Base-by-base conservation (phyloP, 2,329 filamentous ascomycete species). In the Annulohypoxylon truncatum region DNA sequence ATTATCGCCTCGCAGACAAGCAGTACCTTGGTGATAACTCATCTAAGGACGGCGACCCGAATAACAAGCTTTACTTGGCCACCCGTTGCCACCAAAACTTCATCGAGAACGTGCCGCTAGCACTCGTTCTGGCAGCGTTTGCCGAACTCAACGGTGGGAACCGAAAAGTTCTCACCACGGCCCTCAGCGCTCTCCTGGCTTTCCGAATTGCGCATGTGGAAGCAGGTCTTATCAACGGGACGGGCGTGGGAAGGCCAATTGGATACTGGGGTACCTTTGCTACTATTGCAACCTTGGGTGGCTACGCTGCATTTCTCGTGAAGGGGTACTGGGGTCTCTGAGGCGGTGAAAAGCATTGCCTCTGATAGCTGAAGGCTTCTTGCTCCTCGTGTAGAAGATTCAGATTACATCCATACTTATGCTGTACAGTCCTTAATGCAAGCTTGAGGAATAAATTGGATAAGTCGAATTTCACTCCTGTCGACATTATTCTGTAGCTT, bases 111-210 rank as follows among this genome's bases (percentile, higher is more conserved):
- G 76, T 77, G 29, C 76, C 75, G 8, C 63, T 77, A 2, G 76
- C 70, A n/a, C 65, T 78, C 33, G 58, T 66, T 13, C 66, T 78
- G 18, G 75, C 76, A 22, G 74, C 73, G 15, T 61, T 74, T 15
- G 76, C 71, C 38, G 76, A 77, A 69, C 69, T 78, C 31, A 78
- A 78, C 59, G 76, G 76, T 44, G 76, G 69, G 12, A 72, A 71
- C 66, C 73, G 71, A 38, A 71, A 63, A 48, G 48, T 55, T 12
- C 63, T 77, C 13, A 70, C 72, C 7, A 47, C 59, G n/a, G 67
- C 68, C 22, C 63, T 77, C 48, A 66, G 66, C 47, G 67, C 64
- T 4, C 68, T 78, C 40, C 60, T 78, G n/a, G 63, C 68, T 6
- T 70, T 75, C 31, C 66, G 76, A 44, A 61, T 77, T 46, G 26